Percentiles rank a stretch among this genome's conserved stretches.
These are phyloP conservation scores for Nigrograna mackinnonii DNA, from an alignment of 2,329 filamentous ascomycete genomes.

Conservation along the genomic window DNA sequence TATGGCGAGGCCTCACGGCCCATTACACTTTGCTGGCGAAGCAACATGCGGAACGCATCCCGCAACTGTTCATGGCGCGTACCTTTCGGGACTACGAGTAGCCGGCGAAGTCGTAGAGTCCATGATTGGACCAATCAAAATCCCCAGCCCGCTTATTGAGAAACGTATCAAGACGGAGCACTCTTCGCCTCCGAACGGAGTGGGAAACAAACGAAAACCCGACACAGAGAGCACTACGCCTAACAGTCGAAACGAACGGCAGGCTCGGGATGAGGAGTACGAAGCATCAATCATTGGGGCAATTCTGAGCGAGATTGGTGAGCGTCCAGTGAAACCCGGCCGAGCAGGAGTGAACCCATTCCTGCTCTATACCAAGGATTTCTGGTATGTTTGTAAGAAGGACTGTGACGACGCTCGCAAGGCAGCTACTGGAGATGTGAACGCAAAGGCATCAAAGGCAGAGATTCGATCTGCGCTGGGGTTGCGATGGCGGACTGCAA, in stretches of 20 bases:
- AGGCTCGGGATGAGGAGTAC: slow-evolving; percentile 49
- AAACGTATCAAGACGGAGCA: slow-evolving; percentile 53
- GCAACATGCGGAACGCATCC: slow-evolving; percentile 96
- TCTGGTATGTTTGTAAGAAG: slow-evolving; percentile 64
- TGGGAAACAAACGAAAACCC: slow-evolving; percentile 26
- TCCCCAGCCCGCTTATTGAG: slow-evolving; percentile 74
- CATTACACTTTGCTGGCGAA: slow-evolving; percentile 93
- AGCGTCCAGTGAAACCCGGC: slow-evolving; percentile 70
- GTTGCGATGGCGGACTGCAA: slow-evolving; percentile 85
- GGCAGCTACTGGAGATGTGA: slow-evolving; percentile 65
- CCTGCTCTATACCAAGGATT: slow-evolving; percentile 82
- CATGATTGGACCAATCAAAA: slow-evolving; percentile 78
- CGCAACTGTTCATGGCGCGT: slow-evolving; percentile 95
- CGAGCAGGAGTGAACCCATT: slow-evolving; percentile 84
- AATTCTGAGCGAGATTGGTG: slow-evolving; percentile 69
- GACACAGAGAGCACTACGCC: slow-evolving; percentile 17
- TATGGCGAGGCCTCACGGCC: slow-evolving; percentile 84
- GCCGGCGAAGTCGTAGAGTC: slow-evolving; percentile 83
- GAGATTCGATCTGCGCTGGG: slow-evolving; percentile 86
- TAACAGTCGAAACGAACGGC: slow-evolving; percentile 23
- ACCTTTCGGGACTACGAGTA: slow-evolving; percentile 87
- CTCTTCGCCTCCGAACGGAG: slow-evolving; percentile 7
- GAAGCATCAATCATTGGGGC: slow-evolving; percentile 61
- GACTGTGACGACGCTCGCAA: slow-evolving; percentile 71
- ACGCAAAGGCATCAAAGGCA: slow-evolving; percentile 67